Evolutionary conservation across 352 stramenopile species (phyloP).

Genomic region (Pythium pyrilobum): DNA sequence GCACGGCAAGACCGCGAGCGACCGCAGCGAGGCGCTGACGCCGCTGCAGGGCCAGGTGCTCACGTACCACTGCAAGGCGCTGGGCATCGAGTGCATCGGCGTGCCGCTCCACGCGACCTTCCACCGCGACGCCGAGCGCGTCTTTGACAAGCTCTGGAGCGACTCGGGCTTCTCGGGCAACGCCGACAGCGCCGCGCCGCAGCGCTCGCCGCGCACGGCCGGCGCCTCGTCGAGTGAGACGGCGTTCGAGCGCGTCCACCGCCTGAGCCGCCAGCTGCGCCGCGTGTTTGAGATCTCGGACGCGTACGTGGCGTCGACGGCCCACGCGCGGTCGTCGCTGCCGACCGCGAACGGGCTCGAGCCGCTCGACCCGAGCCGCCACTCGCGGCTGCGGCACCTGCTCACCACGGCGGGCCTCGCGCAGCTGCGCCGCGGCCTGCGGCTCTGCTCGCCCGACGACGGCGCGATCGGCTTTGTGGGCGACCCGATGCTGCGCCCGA

Average conservation of each 20-base stretch:
- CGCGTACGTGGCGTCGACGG: constrained; percentile 76
- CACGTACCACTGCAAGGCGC: constrained; percentile 73
- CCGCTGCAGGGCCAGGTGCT: constrained; percentile 65
- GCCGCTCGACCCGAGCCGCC: constrained; percentile 57
- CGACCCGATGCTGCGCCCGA: constrained; percentile 81
- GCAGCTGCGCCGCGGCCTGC: constrained; percentile 63
- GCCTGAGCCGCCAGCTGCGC: constrained; percentile 62
- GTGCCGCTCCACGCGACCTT: constrained; percentile 70
- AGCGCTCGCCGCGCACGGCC: constrained; percentile 17
- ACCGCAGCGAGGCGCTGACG: constrained; percentile 35
- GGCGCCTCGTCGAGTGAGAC: constrained; percentile 23
- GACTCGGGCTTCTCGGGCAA: constrained; percentile 31
- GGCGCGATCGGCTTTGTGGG: constrained; percentile 63
- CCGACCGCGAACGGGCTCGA: constrained; percentile 27
- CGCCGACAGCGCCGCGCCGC: constrained; percentile 12
- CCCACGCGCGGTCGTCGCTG: constrained; percentile 44
- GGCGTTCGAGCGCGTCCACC: constrained; percentile 52
- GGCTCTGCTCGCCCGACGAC: constrained; percentile 69
- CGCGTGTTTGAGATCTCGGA: constrained; percentile 84
- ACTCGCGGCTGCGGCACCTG: constrained; percentile 48
- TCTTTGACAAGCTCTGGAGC: constrained; percentile 80
- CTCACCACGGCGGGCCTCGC: constrained; percentile 52
- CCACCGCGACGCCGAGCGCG: constrained; percentile 74
- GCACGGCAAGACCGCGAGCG: constrained; percentile 11
- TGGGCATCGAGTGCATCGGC: constrained; percentile 62